These are phyloP conservation scores for Linum tenue DNA, from an alignment of 345 rosid species.

Conservation along the genomic window DNA sequence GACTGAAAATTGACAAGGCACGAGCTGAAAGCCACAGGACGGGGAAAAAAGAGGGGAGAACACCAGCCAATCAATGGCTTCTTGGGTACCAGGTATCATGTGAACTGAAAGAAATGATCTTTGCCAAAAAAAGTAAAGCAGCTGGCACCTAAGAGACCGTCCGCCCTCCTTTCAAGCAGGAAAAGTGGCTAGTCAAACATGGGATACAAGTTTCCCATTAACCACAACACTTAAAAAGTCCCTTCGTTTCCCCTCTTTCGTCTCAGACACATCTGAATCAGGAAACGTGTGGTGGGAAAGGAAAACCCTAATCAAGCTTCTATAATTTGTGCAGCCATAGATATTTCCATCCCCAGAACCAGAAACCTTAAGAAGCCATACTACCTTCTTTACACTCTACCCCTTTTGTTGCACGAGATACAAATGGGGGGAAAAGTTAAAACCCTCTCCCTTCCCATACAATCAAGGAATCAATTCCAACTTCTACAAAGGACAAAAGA, in stretches of 20 bases:
- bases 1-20: conserved; percentile 18
- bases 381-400: too few species aligned
- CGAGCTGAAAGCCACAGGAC: conserved; percentile 18
- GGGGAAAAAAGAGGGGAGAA: background rate
- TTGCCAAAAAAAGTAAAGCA: background rate
- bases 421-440: too few species aligned
- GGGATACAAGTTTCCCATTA: conserved; percentile 5
- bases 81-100: conserved; percentile 18
- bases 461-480: too few species aligned
- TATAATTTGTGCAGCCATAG: background rate
- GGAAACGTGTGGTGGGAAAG: conserved; percentile 9
- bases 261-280: background rate
- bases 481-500: background rate
- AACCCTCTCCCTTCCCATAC: too few species aligned
- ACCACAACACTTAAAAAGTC: background rate
- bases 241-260: background rate
- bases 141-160: background rate
- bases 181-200: background rate
- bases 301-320: background rate
- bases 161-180: conserved; percentile 7
- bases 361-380: too few species aligned
- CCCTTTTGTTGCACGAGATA: too few species aligned
- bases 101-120: conserved; percentile 9
- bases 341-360: too few species aligned
- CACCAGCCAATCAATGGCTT: conserved; percentile 6